Percentiles rank a stretch among this genome's conserved stretches.
phyloP scores from a whole-genome alignment of 768 basidiomycete species.

The Mycena polygramma region DNA sequence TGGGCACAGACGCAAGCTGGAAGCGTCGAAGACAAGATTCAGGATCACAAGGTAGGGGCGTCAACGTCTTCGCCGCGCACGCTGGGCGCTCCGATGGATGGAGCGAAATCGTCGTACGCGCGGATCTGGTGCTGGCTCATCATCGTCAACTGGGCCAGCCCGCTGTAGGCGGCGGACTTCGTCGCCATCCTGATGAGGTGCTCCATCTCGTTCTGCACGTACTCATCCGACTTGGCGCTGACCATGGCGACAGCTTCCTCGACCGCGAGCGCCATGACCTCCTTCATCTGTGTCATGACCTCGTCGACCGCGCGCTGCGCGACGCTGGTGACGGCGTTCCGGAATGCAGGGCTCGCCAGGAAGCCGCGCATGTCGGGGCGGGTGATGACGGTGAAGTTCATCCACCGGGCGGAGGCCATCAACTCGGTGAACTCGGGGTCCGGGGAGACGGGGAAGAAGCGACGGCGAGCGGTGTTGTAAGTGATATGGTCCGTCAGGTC shows the following conservation, averaged over 20 bases:
- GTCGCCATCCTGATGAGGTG: neutral
- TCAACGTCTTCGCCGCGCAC: no score
- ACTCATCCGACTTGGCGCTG: neutral
- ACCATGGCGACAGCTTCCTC: neutral
- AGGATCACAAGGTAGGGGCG: no score
- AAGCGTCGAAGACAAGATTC: no score
- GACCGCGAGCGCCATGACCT: neutral
- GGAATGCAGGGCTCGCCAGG: neutral
- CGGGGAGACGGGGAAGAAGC: neutral
- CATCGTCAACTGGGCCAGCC: neutral
- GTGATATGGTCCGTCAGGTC: neutral
- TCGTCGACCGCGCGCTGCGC: slow-evolving; percentile 10
- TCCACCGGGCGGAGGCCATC: neutral
- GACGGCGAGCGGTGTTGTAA: neutral
- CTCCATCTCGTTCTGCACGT: neutral
- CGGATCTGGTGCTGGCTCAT: slow-evolving; percentile 1
- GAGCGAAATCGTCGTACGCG: neutral
- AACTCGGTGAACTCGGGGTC: slow-evolving; percentile 3
- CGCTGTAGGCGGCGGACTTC: slow-evolving; percentile 4
- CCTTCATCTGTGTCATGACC: slow-evolving; percentile 7
- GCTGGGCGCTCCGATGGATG: neutral
- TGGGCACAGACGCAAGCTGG: no score
- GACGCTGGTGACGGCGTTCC: neutral
- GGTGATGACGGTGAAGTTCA: neutral
- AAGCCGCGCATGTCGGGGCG: neutral